Base-by-base conservation (phyloP, 495 filamentous ascomycete genomes). In the Durotheca rogersii region DNA sequence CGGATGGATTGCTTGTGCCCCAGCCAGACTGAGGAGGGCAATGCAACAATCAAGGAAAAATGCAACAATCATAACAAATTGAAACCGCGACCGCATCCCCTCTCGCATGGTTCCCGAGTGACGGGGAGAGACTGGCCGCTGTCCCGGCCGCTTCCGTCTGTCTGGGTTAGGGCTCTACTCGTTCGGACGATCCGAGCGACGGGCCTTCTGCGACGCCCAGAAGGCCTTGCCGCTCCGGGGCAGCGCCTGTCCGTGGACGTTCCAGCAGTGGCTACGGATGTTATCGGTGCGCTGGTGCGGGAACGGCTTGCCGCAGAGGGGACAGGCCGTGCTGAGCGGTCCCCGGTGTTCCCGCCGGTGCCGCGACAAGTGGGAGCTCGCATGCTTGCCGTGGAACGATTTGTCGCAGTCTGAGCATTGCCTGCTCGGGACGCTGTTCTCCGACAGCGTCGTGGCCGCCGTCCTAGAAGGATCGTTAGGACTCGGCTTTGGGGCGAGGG, bases 361-460 rank as follows among this genome's bases (percentile, higher is more conserved):
- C 6, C 56, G 44, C 11, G 56, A 59, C 21, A 59, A 15, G 31
- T 58, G 55, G 6, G 55, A 50, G 34, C 34, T 46, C 0, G 29
- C 31, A 12, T 50, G 12, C 14, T 18, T 50, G 7, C 56, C 56
- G 0, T 5, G 48, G 15, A 16, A 59, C 3, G 7, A 5, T 7
- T 39, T 50, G 3, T 35, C 31, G 23, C 56, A 59, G 6, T 45
- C 32, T 11, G 33, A n/a, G n/a, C 49, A 53, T 9, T 45, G 15
- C 1, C 30, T 11, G 12, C 3, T 34, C 11, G 5, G 10, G 10
- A 15, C 45, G 7, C 34, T 44, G 4, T 10, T 25, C 3, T 33
- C 0, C 5, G 47, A 44, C 2, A 38, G 32, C 5, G 27, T 44
- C n/a, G 47, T 36, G 6, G 32, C 49, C 6, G 33, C 43, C 6